phyloP scores from a whole-genome alignment of 2,329 filamentous ascomycete genomes.

The Colletotrichum sp. region DNA sequence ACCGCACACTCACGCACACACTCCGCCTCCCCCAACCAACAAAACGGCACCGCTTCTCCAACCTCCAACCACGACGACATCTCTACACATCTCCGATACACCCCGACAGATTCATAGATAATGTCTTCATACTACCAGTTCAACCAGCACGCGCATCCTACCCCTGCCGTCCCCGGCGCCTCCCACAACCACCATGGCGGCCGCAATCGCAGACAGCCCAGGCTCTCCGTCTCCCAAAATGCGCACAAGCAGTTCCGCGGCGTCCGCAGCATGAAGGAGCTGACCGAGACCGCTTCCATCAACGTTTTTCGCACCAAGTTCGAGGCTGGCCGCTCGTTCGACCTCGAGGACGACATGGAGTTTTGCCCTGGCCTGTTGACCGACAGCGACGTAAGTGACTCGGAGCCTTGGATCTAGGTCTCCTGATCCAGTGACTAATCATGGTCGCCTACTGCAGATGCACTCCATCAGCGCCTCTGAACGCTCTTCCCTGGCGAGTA shows the following conservation, averaged over 20 bases:
- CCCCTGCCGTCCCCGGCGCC: conserved; percentile 57
- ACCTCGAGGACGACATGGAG: conserved; percentile 93
- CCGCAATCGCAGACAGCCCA: conserved; percentile 83
- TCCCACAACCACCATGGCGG: conserved; percentile 83
- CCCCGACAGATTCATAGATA: conserved; percentile 30
- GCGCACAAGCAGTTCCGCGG: conserved; percentile 86
- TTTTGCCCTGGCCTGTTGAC: conserved; percentile 94
- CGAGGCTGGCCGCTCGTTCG: conserved; percentile 91
- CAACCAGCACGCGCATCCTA: conserved; percentile 61
- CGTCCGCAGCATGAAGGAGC: conserved; percentile 85
- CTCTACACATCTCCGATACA: not conserved
- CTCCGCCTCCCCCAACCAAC: conserved; percentile 13
- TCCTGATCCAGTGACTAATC: conserved; percentile 21
- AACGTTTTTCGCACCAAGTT: conserved; percentile 85
- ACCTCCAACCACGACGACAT: not conserved
- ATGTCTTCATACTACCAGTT: conserved; percentile 72
- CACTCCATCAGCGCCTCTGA: conserved; percentile 94
- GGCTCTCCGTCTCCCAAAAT: conserved; percentile 81
- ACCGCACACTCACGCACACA: not conserved
- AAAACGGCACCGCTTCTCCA: not conserved
- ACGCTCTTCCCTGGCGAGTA: conserved; percentile 92
- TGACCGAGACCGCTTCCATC: conserved; percentile 78
- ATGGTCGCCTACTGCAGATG: conserved; percentile 61
- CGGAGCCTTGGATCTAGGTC: not conserved
- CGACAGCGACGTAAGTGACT: conserved; percentile 82